These are phyloP conservation scores for Schwanniomyces yamadae DNA, from an alignment of 805 yeast genomes.

Conservation along the genomic window DNA sequence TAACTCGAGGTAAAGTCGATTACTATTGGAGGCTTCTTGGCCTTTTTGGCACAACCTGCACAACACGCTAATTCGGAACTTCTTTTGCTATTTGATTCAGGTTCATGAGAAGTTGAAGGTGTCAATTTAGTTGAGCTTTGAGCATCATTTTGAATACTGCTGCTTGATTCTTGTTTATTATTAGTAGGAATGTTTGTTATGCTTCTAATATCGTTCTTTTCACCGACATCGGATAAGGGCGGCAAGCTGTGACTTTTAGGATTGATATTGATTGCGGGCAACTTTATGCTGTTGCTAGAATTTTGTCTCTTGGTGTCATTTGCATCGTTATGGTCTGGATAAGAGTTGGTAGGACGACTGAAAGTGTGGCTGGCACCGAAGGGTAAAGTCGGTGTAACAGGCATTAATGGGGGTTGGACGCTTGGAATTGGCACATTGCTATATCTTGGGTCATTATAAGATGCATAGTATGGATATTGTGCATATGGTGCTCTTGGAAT, in stretches of 20 bases:
- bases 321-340: no score
- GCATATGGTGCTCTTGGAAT: conserved; percentile 9
- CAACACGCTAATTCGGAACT: no score
- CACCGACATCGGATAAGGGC: background rate
- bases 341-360: background rate
- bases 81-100: no score
- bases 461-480: conserved; percentile 26
- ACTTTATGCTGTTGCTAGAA: background rate
- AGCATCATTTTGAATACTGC: background rate
- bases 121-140: background rate
- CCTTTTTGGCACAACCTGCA: conserved; percentile 2
- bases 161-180: background rate
- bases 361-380: background rate
- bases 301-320: conserved; percentile 3
- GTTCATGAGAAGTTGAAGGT: no score
- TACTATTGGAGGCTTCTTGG: conserved; percentile 18
- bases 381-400: conserved; percentile 3
- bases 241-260: background rate
- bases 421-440: conserved; percentile 45
- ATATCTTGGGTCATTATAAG: conserved; percentile 31
- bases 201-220: background rate
- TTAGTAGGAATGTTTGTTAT: background rate
- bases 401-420: conserved; percentile 40
- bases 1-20: conserved; percentile 27
- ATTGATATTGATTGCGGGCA: conserved; percentile 1